Evolutionary conservation across 2,329 filamentous ascomycete genomes (phyloP).

Genomic region (Xylariaceae sp.): DNA sequence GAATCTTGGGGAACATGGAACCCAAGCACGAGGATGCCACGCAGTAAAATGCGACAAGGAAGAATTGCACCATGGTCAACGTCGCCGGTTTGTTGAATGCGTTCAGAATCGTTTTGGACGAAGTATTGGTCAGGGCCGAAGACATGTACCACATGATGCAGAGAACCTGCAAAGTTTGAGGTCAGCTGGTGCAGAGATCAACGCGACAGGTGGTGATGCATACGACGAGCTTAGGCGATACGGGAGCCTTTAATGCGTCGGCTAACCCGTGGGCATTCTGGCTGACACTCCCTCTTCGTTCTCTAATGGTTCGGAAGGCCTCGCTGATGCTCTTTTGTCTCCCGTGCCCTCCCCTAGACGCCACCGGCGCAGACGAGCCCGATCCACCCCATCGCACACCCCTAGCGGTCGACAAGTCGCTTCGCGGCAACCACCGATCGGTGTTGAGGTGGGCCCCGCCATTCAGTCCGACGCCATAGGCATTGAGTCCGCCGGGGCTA

Average conservation of each 20-base stretch:
- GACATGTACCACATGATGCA: slow-evolving; percentile 93
- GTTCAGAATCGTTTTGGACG: slow-evolving; percentile 93
- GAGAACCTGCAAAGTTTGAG: slow-evolving; percentile 53
- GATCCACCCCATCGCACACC: slow-evolving; percentile 27
- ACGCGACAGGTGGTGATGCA: slow-evolving; percentile 27
- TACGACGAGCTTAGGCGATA: slow-evolving; percentile 87
- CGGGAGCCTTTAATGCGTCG: slow-evolving; percentile 80
- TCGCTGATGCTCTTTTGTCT: slow-evolving; percentile 84
- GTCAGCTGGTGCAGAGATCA: slow-evolving; percentile 23
- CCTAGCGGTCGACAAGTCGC: slow-evolving; percentile 22
- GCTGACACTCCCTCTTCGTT: slow-evolving; percentile 76
- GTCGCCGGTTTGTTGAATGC: slow-evolving; percentile 87
- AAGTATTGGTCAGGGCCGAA: slow-evolving; percentile 93
- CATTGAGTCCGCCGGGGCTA: slow-evolving; percentile 27
- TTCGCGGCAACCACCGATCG: slow-evolving; percentile 29
- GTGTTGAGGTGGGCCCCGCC: slow-evolving; percentile 25
- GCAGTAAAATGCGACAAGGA: slow-evolving; percentile 85
- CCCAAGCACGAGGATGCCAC: slow-evolving; percentile 73
- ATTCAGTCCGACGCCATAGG: slow-evolving; percentile 29
- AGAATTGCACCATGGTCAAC: slow-evolving; percentile 88
- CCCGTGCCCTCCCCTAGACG: slow-evolving; percentile 23
- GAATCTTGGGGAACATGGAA: slow-evolving; percentile 63
- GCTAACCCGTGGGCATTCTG: slow-evolving; percentile 92
- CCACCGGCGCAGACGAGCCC: slow-evolving; percentile 22
- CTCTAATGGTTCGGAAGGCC: slow-evolving; percentile 77